Evolutionary conservation across 805 yeast genomes (phyloP).

Genomic region (Ogataea henricii): DNA sequence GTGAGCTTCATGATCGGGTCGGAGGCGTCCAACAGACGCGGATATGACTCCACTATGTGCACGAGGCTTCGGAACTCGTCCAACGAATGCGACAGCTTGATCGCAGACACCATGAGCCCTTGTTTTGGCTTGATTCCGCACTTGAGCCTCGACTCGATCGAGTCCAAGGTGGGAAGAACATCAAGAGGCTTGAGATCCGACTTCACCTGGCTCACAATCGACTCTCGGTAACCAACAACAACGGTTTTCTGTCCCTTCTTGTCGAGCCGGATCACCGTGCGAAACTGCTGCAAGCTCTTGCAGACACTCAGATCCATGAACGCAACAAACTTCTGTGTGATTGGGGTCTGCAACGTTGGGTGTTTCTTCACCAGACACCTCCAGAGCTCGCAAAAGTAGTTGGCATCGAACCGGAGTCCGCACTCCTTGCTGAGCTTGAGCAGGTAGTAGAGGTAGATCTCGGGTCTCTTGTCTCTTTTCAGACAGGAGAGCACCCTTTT

Average conservation of each 20-base stretch:
- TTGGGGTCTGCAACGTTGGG: conserved; percentile 23
- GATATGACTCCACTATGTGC: conserved; percentile 17
- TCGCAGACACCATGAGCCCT: conserved; percentile 19
- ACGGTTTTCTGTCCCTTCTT: not conserved
- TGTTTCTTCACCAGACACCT: conserved; percentile 19
- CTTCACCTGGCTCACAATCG: conserved; percentile 10
- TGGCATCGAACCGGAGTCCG: conserved; percentile 18
- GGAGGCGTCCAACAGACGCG: conserved; percentile 11
- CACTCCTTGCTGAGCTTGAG: conserved; percentile 31
- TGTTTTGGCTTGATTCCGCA: conserved; percentile 29
- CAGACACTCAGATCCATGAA: conserved; percentile 6
- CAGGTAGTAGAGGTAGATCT: conserved; percentile 23
- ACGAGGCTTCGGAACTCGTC: conserved; percentile 20
- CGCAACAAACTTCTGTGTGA: conserved; percentile 18
- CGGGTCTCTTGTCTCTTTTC: conserved; percentile 22
- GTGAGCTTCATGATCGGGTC: conserved; percentile 20
- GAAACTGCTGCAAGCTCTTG: conserved; percentile 6
- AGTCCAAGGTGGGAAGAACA: conserved; percentile 17
- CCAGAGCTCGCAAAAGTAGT: conserved; percentile 26
- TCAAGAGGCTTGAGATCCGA: conserved; percentile 8
- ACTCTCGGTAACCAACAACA: conserved; percentile 4
- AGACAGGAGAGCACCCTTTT: conserved; percentile 19
- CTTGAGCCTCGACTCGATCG: conserved; percentile 27
- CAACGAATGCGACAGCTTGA: conserved; percentile 9
- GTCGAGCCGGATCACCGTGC: conserved; percentile 7